phyloP scores from a whole-genome alignment of 2,329 filamentous ascomycete species.

The Colletotrichum tamarilloi region DNA sequence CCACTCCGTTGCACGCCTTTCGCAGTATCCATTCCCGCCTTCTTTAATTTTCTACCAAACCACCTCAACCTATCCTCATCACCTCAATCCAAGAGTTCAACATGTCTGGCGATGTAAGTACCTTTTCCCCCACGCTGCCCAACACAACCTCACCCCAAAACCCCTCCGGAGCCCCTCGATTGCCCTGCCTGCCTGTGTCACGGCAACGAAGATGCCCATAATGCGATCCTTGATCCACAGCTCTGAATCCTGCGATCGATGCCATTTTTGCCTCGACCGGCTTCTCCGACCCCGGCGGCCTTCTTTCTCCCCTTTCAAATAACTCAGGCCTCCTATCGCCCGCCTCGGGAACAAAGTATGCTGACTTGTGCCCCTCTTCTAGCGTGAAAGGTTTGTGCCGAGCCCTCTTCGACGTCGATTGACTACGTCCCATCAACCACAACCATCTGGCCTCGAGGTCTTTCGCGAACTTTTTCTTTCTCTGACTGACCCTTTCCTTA shows the following conservation, averaged over 20 bases:
- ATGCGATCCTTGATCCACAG: conserved; percentile 3
- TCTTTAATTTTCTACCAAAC: conserved; percentile 14
- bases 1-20: conserved; percentile 27
- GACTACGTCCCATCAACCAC: conserved; percentile 16
- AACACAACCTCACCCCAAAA: conserved; percentile 30
- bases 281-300: not conserved
- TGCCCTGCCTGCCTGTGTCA: conserved; percentile 24
- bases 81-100: conserved; percentile 30
- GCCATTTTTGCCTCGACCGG: not conserved
- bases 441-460: conserved; percentile 28
- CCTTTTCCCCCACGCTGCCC: conserved; percentile 31
- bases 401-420: conserved; percentile 21
- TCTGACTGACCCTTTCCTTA: conserved; percentile 36
- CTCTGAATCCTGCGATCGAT: not conserved
- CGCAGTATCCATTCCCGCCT: conserved; percentile 15
- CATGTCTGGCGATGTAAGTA: conserved; percentile 39
- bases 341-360: conserved; percentile 37
- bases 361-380: conserved; percentile 50
- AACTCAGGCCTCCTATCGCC: conserved; percentile 5
- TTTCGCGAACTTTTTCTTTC: conserved; percentile 2
- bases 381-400: conserved; percentile 75
- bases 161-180: conserved; percentile 29
- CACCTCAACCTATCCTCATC: conserved; percentile 24
- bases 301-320: conserved; percentile 15
- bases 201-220: conserved; percentile 12